A percentile compares a stretch with the other conserved stretches of the same genome.
These are phyloP conservation scores for Nicotiana otophora DNA, from an alignment of 257 asterid genomes.

Conservation along the genomic window DNA sequence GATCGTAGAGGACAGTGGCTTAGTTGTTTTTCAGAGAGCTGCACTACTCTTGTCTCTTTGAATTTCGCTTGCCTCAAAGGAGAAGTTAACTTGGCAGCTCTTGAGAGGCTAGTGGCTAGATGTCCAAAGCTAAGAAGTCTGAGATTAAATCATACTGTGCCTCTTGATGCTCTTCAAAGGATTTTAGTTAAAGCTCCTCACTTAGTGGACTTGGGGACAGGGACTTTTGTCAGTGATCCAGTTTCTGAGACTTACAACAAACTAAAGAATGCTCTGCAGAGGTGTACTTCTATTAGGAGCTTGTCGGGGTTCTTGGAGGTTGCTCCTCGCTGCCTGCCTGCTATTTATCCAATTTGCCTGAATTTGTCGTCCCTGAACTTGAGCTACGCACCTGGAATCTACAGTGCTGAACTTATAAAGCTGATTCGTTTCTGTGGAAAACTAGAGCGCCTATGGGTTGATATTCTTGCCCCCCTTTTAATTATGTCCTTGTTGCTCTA, in stretches of 20 bases:
- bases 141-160: constrained; percentile 56
- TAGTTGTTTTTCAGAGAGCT: constrained; percentile 64
- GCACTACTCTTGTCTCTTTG: constrained; percentile 65
- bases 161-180: constrained; percentile 56
- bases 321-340: constrained; percentile 44
- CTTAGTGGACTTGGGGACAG: constrained; percentile 63
- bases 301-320: constrained; percentile 66
- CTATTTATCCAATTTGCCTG: constrained; percentile 55
- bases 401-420: constrained; percentile 47
- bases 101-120: constrained; percentile 70
- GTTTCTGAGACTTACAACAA: constrained; percentile 43
- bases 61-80: constrained; percentile 85
- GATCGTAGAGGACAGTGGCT: constrained; percentile 89
- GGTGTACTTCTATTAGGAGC: constrained; percentile 52
- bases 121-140: constrained; percentile 54
- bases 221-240: constrained; percentile 52
- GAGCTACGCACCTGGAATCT: constrained; percentile 60
- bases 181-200: constrained; percentile 66
- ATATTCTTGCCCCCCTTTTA: neutral
- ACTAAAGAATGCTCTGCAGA: constrained; percentile 36
- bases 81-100: constrained; percentile 62
- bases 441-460: constrained; percentile 69
- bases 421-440: constrained; percentile 61
- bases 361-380: constrained; percentile 63
- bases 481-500: neutral